Base-by-base conservation (phyloP, 2,329 filamentous ascomycete genomes). In the Colletotrichum eremochloae region DNA sequence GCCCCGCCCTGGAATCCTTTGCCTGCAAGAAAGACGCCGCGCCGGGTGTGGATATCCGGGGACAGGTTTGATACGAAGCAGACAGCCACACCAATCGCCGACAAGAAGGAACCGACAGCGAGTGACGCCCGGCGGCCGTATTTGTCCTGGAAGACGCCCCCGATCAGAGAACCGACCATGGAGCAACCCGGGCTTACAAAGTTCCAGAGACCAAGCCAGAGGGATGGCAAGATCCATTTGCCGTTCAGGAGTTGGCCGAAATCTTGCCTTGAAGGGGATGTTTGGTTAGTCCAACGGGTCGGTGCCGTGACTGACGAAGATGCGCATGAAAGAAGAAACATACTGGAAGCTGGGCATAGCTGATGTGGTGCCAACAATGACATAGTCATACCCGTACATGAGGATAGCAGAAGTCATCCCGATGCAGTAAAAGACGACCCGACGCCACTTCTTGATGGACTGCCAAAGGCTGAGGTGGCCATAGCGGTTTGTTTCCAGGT, bases 141-240 rank as follows among this genome's bases (percentile, higher is more conserved):
- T 29, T 79, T 78, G 72, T 86, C 84, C 65, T 84, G 81, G 31
- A 84, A 76, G 72, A 77, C 79, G 8, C 84, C 84, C 9, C 79
- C 84, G 2, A 77, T 60, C 8, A 80, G 69, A 1, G 83, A 78
- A 3, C 84, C 84, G n/a, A 81, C 61, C 63, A 84, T 79, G 53
- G 80, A 78, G 1, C 82, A 83, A 18, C 84, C 74, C 0, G 82
- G 81, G 33, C 80, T 80, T 8, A 81, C 77, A 31, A 82, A 81
- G 55, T 81, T 82, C 84, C 84, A 86, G 18, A 86, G 77, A 0
- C 83, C 81, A 9, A 86, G 78, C 84, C 84, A 86, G 29, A 81
- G 76, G 1, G 83, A 82, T 0, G 84, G 84, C 29, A 84, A 80
- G 50, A 82, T 84, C 52, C 79, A 78, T 40, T 76, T 66, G n/a